Evolutionary conservation across 1,284 basidiomycete genomes (phyloP).

Genomic region (Rhodotorula sp.): DNA sequence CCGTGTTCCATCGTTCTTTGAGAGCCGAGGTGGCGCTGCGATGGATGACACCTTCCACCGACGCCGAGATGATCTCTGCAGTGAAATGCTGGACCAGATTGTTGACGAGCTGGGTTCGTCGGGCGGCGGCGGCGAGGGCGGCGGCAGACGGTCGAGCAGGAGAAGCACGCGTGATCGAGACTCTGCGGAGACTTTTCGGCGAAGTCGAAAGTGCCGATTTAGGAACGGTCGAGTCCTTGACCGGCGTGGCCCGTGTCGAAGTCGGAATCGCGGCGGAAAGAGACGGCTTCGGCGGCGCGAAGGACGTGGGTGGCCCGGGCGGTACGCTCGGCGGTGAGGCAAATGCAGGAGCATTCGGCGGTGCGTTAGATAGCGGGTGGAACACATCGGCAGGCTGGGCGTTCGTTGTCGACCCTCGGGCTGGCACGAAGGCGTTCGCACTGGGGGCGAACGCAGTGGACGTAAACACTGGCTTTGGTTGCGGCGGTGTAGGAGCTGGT

Average conservation of each 20-base stretch:
- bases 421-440: background rate
- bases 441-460: background rate
- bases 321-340: too few species aligned
- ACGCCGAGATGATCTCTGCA: background rate
- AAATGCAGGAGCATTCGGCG: too few species aligned
- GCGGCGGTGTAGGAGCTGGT: background rate
- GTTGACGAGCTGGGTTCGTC: background rate
- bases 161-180: background rate
- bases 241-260: too few species aligned
- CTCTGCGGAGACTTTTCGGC: background rate
- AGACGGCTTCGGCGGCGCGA: too few species aligned
- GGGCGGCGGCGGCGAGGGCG: background rate
- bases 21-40: background rate
- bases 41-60: background rate
- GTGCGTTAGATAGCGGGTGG: too few species aligned
- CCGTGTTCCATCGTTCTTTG: slow-evolving; percentile 16
- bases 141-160: background rate
- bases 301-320: too few species aligned
- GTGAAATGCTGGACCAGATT: background rate
- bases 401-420: too few species aligned
- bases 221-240: background rate
- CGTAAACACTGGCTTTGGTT: background rate
- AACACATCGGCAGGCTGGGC: too few species aligned
- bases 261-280: too few species aligned
- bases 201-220: background rate